Conservation (phyloP, 805 yeast genomes). For the Ogataea philodendri region DNA sequence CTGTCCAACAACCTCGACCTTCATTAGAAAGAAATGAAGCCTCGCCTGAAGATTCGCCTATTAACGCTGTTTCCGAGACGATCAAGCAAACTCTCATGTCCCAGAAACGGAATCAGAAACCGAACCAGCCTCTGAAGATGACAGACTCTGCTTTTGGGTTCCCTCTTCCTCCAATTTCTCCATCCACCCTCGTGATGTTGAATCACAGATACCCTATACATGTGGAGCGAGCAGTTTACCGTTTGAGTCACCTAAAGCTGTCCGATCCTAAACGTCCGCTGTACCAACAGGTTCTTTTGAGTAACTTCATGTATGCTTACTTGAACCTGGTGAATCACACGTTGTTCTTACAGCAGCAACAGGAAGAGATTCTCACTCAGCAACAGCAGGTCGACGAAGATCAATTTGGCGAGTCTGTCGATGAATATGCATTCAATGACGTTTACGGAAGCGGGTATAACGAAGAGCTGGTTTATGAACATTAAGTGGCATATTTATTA, state of each 20-base stretch:
- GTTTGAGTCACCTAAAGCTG: constrained; percentile 86
- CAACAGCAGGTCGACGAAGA: constrained; percentile 10
- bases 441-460: constrained; percentile 11
- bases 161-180: constrained; percentile 78
- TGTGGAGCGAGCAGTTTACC: constrained; percentile 92
- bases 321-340: constrained; percentile 93
- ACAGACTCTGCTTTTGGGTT: constrained; percentile 86
- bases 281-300: constrained; percentile 85
- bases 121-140: constrained; percentile 57
- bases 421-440: constrained; percentile 15
- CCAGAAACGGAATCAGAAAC: constrained; percentile 36
- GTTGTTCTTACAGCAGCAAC: constrained; percentile 65
- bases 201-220: constrained; percentile 89
- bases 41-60: constrained; percentile 6
- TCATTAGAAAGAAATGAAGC: background rate
- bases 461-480: constrained; percentile 15
- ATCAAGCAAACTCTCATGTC: constrained; percentile 29
- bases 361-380: constrained; percentile 37
- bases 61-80: constrained; percentile 16
- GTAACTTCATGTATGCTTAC: constrained; percentile 97
- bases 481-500: constrained; percentile 5
- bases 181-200: constrained; percentile 73
- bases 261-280: constrained; percentile 92
- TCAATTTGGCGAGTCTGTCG: constrained; percentile 14
- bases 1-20: constrained; percentile 1